phyloP scores from a whole-genome alignment of 2,329 filamentous ascomycete species.

The Zalaria sp. region DNA sequence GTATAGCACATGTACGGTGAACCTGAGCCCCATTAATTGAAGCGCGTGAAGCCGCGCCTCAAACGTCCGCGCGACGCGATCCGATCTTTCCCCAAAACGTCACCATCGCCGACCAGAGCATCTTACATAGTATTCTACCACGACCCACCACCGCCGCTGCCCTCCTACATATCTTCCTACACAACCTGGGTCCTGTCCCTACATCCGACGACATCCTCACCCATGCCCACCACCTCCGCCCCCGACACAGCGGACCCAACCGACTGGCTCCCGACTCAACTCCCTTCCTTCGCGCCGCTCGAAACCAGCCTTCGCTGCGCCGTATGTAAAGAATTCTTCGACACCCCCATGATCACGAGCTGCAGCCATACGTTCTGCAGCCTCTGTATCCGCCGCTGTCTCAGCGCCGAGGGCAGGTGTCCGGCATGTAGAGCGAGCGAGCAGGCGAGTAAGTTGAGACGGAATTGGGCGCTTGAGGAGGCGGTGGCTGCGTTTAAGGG shows the following conservation, averaged over 20 bases:
- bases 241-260: conserved; percentile 46
- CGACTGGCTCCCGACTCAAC: conserved; percentile 63
- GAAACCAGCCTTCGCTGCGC: conserved; percentile 85
- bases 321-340: conserved; percentile 96
- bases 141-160: too few species aligned
- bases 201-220: too few species aligned
- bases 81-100: too few species aligned
- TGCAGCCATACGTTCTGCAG: conserved; percentile 97
- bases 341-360: conserved; percentile 85
- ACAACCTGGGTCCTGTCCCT: too few species aligned
- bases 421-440: conserved; percentile 67
- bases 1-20: too few species aligned
- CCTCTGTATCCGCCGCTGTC: conserved; percentile 76
- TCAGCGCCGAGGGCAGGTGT: conserved; percentile 74
- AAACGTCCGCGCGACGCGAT: too few species aligned
- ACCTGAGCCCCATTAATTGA: too few species aligned
- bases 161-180: too few species aligned
- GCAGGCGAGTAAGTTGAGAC: conserved; percentile 71
- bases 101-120: too few species aligned
- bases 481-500: conserved; percentile 64
- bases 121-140: too few species aligned
- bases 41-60: too few species aligned
- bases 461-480: conserved; percentile 76
- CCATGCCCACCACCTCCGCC: too few species aligned
- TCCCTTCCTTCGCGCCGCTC: conserved; percentile 52